A percentile compares a stretch with the other conserved stretches of the same genome.
These are phyloP conservation scores for Pseudogymnoascus sp. DNA, from an alignment of 2,329 filamentous ascomycete species.

Conservation along the genomic window DNA sequence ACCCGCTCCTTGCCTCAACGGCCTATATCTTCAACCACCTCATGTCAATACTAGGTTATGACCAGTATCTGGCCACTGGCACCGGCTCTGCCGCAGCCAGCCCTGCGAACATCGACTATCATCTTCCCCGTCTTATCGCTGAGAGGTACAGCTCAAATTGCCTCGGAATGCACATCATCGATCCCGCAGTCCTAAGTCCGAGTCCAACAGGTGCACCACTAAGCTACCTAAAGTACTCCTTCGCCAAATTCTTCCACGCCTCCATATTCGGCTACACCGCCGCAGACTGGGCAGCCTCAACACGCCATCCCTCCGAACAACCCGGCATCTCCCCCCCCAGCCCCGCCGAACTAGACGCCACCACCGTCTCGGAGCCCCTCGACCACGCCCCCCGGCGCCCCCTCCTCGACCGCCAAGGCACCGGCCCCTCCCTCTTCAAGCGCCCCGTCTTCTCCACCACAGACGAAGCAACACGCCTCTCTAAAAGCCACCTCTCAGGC, in stretches of 20 bases:
- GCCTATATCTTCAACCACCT: slow-evolving; percentile 47
- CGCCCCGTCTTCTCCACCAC: slow-evolving; percentile 18
- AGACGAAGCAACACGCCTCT: slow-evolving; percentile 10
- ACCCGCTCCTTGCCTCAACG: slow-evolving; percentile 41
- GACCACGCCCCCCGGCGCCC: not conserved
- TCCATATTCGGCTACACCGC: slow-evolving; percentile 47
- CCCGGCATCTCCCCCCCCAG: not conserved
- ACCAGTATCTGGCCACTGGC: slow-evolving; percentile 48
- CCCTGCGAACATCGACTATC: slow-evolving; percentile 43
- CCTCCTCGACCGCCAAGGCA: not conserved
- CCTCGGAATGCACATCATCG: slow-evolving; percentile 51
- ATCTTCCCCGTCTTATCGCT: slow-evolving; percentile 40
- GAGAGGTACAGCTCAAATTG: slow-evolving; percentile 41
- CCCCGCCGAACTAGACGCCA: not conserved
- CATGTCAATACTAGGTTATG: slow-evolving; percentile 53
- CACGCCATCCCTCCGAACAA: not conserved
- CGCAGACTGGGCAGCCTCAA: slow-evolving; percentile 26
- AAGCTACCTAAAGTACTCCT: slow-evolving; percentile 46
- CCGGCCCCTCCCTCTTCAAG: slow-evolving; percentile 4
- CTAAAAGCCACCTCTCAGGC: slow-evolving; percentile 29
- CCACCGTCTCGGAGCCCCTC: not conserved
- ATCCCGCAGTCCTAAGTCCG: slow-evolving; percentile 45
- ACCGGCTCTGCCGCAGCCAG: slow-evolving; percentile 39
- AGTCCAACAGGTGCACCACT: slow-evolving; percentile 34
- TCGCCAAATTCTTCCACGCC: slow-evolving; percentile 41